A percentile compares a stretch with the other conserved stretches of the same genome.
These are phyloP conservation scores for Rhodotorula sp. DNA, from an alignment of 1,284 basidiomycete genomes.

Conservation along the genomic window DNA sequence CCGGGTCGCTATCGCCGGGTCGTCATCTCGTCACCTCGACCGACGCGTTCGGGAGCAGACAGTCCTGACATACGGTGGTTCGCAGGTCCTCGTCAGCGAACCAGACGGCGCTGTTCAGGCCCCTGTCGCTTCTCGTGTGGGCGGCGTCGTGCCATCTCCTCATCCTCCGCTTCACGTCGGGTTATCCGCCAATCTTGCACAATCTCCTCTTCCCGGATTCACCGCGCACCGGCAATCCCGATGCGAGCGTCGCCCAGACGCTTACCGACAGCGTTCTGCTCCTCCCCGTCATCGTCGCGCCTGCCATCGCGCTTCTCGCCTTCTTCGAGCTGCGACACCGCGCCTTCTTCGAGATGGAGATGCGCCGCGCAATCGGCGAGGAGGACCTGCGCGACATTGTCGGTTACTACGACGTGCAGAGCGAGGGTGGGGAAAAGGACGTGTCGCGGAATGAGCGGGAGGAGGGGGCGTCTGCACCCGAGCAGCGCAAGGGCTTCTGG, in stretches of 20 bases:
- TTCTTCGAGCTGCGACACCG: constrained; percentile 38
- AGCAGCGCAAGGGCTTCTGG: constrained; percentile 36
- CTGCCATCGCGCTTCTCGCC: constrained; percentile 35
- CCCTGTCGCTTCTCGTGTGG: constrained; percentile 22
- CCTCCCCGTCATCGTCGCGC: constrained; percentile 32
- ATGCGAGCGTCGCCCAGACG: constrained; percentile 8
- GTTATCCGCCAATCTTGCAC: constrained; percentile 31
- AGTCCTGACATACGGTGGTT: not conserved
- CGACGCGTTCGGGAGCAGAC: not conserved
- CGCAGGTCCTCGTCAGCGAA: constrained; percentile 35
- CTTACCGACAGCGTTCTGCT: constrained; percentile 21
- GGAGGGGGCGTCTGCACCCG: not conserved
- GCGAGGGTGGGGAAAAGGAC: not conserved
- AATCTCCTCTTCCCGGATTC: constrained; percentile 13
- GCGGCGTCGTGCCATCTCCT: constrained; percentile 22
- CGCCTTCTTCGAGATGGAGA: constrained; percentile 35
- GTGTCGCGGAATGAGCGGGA: not conserved
- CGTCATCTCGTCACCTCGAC: not conserved
- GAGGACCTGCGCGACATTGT: constrained; percentile 37
- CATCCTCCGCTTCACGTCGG: constrained; percentile 13
- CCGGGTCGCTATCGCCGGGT: no score
- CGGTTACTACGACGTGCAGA: constrained; percentile 28
- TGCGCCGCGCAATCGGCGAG: constrained; percentile 37
- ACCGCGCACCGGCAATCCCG: constrained; percentile 7
- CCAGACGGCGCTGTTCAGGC: constrained; percentile 28